Evolutionary conservation across 177 flowering plant species (phyloP).

Genomic region (Vitis hybrid): DNA sequence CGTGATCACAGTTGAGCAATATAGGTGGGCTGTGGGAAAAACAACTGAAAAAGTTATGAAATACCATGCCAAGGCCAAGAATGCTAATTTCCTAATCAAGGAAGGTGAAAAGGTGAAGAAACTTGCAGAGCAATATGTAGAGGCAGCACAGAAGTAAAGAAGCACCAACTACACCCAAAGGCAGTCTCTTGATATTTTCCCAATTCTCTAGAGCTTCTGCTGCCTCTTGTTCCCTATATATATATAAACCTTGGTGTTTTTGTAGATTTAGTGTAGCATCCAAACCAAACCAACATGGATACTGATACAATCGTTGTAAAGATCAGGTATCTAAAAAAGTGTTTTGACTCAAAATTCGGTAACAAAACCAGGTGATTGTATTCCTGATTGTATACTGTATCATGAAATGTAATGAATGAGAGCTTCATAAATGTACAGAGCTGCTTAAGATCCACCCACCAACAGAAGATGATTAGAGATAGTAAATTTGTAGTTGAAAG

Average conservation of each 20-base stretch:
- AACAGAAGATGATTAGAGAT: neutral
- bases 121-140: conserved; percentile 87
- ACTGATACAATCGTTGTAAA: neutral
- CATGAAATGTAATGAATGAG: neutral
- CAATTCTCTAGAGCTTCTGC: neutral
- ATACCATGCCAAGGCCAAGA: conserved; percentile 72
- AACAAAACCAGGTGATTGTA: neutral
- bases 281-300: neutral
- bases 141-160: conserved; percentile 55
- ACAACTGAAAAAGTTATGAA: conserved; percentile 96
- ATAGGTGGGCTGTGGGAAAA: conserved; percentile 85
- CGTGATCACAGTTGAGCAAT: conserved; percentile 79
- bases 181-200: neutral
- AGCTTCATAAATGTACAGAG: neutral
- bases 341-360: neutral
- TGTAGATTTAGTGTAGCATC: neutral
- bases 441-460: neutral
- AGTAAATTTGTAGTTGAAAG: neutral
- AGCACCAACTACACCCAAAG: too few species aligned
- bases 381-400: neutral
- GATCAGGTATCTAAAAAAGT: neutral
- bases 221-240: too few species aligned
- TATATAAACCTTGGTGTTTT: neutral
- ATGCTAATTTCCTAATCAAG: conserved; percentile 89
- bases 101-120: conserved; percentile 96